phyloP scores from a whole-genome alignment of 2,329 filamentous ascomycete species.

The Pseudogymnoascus sp. region DNA sequence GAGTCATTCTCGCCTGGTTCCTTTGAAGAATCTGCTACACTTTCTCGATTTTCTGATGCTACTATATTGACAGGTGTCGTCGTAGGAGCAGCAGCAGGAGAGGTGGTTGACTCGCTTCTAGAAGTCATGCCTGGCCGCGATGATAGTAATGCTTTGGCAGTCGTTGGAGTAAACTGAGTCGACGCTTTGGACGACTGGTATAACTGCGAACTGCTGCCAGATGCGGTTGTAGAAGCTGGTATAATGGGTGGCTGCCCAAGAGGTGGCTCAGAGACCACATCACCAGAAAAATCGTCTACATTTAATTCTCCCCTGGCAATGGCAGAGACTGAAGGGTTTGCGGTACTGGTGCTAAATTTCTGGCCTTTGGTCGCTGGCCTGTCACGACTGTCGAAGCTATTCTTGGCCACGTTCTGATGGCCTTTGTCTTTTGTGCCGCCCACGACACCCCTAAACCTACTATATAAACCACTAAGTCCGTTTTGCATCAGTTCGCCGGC shows the following conservation, averaged over 20 bases:
- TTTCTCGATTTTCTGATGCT: slow-evolving; percentile 41
- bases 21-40: slow-evolving; percentile 6
- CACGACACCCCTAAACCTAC: slow-evolving; percentile 74
- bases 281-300: slow-evolving; percentile 30
- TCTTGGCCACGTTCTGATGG: slow-evolving; percentile 24
- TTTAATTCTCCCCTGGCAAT: slow-evolving; percentile 30
- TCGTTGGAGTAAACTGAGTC: slow-evolving; percentile 17
- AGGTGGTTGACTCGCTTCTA: slow-evolving; percentile 25
- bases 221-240: slow-evolving; percentile 22
- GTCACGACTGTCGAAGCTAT: slow-evolving; percentile 38
- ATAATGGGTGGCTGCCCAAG: slow-evolving; percentile 25
- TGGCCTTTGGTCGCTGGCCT: slow-evolving; percentile 36
- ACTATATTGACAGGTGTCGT: slow-evolving; percentile 42
- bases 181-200: slow-evolving; percentile 26
- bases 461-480: slow-evolving; percentile 83
- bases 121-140: slow-evolving; percentile 23
- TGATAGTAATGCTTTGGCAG: slow-evolving; percentile 21
- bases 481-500: slow-evolving; percentile 71
- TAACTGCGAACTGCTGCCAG: slow-evolving; percentile 25
- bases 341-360: slow-evolving; percentile 32
- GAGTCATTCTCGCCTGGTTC: background rate
- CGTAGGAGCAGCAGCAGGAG: slow-evolving; percentile 30
- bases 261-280: slow-evolving; percentile 24
- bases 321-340: slow-evolving; percentile 35
- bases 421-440: slow-evolving; percentile 53